Evolutionary conservation across 176 grass and related monocot genomes (phyloP).

Genomic region (Raddia guianensis): DNA sequence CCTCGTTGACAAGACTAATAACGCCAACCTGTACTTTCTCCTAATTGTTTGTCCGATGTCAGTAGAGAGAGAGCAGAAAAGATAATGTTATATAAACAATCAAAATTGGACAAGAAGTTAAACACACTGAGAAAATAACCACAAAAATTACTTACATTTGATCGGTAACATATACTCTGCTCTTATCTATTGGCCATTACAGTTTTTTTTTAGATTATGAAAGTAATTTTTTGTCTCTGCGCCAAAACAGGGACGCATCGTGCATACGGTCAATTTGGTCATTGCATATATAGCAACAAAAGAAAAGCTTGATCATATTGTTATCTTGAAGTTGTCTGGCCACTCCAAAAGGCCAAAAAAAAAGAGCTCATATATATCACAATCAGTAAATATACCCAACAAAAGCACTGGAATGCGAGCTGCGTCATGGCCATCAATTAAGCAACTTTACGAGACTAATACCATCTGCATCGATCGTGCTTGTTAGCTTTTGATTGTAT

Average conservation of each 20-base stretch:
- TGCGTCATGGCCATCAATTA: conserved; percentile 48
- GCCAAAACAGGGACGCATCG: too few species aligned
- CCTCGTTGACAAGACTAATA: too few species aligned
- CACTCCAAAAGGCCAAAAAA: not conserved
- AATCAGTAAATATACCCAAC: not conserved
- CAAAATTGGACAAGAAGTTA: not conserved
- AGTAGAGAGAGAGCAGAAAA: not conserved
- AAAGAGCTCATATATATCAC: not conserved
- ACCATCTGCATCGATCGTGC: conserved; percentile 17
- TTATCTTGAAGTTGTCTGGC: conserved; percentile 22
- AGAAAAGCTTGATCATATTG: not conserved
- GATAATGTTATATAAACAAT: not conserved
- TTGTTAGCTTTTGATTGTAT: conserved; percentile 23
- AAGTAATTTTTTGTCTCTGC: too few species aligned
- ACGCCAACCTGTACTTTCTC: not conserved
- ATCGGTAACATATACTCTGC: not conserved
- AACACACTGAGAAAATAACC: not conserved
- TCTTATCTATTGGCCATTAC: conserved; percentile 1
- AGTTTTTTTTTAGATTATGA: too few species aligned
- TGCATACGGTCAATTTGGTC: too few species aligned
- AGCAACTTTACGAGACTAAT: conserved; percentile 41
- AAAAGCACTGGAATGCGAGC: conserved; percentile 53
- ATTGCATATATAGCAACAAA: not conserved
- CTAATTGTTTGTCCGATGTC: not conserved
- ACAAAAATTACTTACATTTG: not conserved